These are phyloP conservation scores for Vickermania spadyakhi DNA, from an alignment of 208 protist species.

Conservation along the genomic window DNA sequence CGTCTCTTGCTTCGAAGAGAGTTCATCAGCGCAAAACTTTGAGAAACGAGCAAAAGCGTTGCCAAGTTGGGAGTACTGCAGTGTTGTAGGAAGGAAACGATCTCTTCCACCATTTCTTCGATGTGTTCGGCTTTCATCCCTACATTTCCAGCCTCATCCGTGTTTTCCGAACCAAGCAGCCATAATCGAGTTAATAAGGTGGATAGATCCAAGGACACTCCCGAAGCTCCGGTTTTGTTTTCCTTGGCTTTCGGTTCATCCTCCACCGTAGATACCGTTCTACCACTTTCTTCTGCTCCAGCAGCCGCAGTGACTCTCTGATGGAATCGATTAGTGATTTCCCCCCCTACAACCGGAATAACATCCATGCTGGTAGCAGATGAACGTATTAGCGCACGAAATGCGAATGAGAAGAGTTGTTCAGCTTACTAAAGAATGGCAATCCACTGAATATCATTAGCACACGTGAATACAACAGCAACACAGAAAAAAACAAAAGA, in stretches of 20 bases:
- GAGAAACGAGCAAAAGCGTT: constrained; percentile 50
- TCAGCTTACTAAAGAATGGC: too few species aligned
- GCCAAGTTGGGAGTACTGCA: constrained; percentile 47
- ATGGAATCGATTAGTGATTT: constrained; percentile 52
- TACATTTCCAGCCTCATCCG: constrained; percentile 59
- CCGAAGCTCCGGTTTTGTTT: constrained; percentile 5
- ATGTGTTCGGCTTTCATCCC: constrained; percentile 42
- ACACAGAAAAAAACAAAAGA: too few species aligned
- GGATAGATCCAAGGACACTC: constrained; percentile 50
- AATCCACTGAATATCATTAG: too few species aligned
- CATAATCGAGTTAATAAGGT: constrained; percentile 61
- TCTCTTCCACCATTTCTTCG: constrained; percentile 40
- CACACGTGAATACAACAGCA: too few species aligned
- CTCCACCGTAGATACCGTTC: neutral
- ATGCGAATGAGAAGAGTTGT: too few species aligned
- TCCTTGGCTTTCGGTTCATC: neutral
- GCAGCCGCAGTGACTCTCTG: constrained; percentile 13
- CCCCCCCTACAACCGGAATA: constrained; percentile 49
- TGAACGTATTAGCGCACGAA: too few species aligned
- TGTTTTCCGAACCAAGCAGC: constrained; percentile 26
- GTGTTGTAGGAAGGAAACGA: constrained; percentile 42
- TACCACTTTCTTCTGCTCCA: neutral
- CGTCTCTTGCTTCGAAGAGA: constrained; percentile 23
- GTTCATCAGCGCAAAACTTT: constrained; percentile 23
- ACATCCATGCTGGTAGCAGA: constrained; percentile 77